Evolutionary conservation across 331 rosid genomes (phyloP), one percentile per base, ranked within the genome.

Genomic region (Malus hybrid): DNA sequence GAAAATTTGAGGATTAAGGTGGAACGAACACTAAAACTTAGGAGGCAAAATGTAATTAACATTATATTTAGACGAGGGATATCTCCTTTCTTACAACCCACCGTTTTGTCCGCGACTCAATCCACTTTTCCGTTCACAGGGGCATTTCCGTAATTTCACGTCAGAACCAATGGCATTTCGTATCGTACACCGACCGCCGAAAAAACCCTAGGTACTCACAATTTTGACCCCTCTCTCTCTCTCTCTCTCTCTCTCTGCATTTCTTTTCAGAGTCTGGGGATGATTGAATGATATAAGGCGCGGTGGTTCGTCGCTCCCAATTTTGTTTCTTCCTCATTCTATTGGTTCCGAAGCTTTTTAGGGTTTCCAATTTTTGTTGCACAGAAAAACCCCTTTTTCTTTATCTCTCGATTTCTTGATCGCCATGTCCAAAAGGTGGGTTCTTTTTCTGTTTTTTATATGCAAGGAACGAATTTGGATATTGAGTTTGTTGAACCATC

Each of bases 371-470:
- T 20, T 71, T 15, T 33, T 20, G 14, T 22, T 73, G 18, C 39
- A 20, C 33, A 32, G 66, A 14, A 10, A 6, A 56, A 50, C 7
- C 70, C 65, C 65, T 39, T 39, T 39, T 24, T n/a, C 14, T 59
- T 67, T 72, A 24, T 65, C 69, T 67, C 72, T 77, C 50, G 64
- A 28, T 46, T 55, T 31, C 34, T 54, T 70, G 66, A 84, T 83
- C 81, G 79, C 83, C 85, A 93, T 93, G 98, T 85, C 98, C 71
- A 91, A 82, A 85, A 86, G 98, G 98, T 91, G 50, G 79, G 70
- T 75, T 76, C 73, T 71, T n/a, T 67, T 46, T 73, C 10, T 59
- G 55, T 56, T 71, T 33, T 20, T 20, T 20, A 16, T 3, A 57
- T 4, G 36, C 18, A 57, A 22, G 24, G 1, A 39, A 39, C 46